Evolutionary conservation across 441 rosid species (phyloP).

Genomic region (Manihot esculenta): DNA sequence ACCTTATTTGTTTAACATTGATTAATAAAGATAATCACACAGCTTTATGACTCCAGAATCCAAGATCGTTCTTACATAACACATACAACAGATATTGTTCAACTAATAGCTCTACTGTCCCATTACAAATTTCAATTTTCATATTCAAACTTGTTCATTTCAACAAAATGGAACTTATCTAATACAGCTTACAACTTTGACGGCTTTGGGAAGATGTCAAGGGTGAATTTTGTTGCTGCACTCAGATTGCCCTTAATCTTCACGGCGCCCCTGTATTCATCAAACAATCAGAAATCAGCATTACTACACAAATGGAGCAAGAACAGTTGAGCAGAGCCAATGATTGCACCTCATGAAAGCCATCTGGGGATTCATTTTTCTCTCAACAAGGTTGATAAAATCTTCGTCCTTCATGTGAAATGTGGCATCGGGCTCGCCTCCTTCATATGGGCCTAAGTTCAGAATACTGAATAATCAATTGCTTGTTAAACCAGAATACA

Average conservation of each 20-base stretch:
- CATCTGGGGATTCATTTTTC: slow-evolving; percentile 90
- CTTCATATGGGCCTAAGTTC: slow-evolving; percentile 65
- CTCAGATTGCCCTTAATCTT: slow-evolving; percentile 94
- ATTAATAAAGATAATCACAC: slow-evolving; percentile 9
- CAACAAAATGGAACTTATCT: neutral
- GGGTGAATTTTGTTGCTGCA: slow-evolving; percentile 94
- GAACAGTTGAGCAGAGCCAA: neutral
- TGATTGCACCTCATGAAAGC: slow-evolving; percentile 78
- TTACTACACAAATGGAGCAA: neutral
- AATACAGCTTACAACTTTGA: slow-evolving; percentile 64
- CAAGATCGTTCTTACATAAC: too few species aligned
- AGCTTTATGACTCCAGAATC: slow-evolving; percentile 12
- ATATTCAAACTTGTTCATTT: neutral
- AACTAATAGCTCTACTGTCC: slow-evolving; percentile 1
- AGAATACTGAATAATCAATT: slow-evolving; percentile 4
- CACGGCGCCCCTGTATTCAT: slow-evolving; percentile 76
- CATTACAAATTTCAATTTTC: neutral
- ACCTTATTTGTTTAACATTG: slow-evolving; percentile 3
- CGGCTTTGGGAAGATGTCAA: slow-evolving; percentile 94
- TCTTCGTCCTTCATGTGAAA: slow-evolving; percentile 89
- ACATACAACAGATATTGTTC: slow-evolving; percentile 10
- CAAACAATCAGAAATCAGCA: slow-evolving; percentile 16
- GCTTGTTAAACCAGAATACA: too few species aligned
- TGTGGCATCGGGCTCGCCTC: slow-evolving; percentile 85
- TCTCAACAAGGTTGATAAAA: slow-evolving; percentile 81